Percentiles rank a stretch among this genome's conserved stretches.
Conservation (phyloP, 2,329 filamentous ascomycete genomes). For the Leptographium wingfieldii region DNA sequence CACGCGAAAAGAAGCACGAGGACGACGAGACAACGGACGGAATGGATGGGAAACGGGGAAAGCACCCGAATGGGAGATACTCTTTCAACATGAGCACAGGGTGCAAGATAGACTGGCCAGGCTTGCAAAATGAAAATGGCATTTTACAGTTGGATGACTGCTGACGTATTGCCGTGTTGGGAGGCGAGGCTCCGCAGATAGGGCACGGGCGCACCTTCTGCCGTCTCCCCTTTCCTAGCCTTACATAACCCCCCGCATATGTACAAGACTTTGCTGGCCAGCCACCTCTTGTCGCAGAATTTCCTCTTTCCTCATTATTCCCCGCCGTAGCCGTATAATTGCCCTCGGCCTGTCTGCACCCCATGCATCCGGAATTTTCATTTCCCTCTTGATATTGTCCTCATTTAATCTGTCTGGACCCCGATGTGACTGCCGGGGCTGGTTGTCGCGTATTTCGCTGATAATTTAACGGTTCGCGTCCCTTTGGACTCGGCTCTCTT, state of each 20-base stretch:
- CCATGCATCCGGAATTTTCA: not conserved
- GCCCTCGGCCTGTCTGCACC: not conserved
- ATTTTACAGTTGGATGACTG: not conserved
- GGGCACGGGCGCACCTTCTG: not conserved
- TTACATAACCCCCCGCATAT: not conserved
- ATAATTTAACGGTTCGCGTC: too few species aligned
- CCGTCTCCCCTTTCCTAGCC: not conserved
- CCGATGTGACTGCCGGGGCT: too few species aligned
- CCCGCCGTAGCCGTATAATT: not conserved
- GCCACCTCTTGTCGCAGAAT: not conserved
- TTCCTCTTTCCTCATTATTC: not conserved
- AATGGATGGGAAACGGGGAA: not conserved
- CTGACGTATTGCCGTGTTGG: not conserved
- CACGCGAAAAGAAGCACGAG: not conserved
- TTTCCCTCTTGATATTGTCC: not conserved
- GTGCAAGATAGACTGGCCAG: not conserved
- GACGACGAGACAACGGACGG: not conserved
- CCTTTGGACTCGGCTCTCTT: too few species aligned
- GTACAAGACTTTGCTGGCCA: not conserved
- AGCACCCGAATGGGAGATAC: not conserved
- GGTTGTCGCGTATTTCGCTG: too few species aligned
- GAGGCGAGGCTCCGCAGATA: not conserved
- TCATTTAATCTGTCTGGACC: too few species aligned
- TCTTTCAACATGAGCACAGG: not conserved
- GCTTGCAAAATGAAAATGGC: not conserved